Percentiles rank a stretch among this genome's conserved stretches.
phyloP scores from a whole-genome alignment of 805 yeast species.

The Starmera dryadoides region DNA sequence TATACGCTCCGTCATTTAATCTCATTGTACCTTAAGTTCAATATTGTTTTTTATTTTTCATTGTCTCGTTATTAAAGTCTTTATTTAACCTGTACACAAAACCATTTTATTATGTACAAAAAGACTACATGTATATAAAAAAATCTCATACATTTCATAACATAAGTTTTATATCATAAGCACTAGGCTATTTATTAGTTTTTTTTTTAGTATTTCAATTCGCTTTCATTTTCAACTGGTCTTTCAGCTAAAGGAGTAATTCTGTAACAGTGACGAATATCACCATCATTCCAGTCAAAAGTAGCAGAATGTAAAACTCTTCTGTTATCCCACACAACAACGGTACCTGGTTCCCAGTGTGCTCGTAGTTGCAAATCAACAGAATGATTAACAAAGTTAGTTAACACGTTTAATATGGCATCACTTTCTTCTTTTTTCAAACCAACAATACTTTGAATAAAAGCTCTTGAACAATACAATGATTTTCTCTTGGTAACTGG shows the following conservation, averaged over 20 bases:
- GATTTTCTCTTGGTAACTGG: constrained; percentile 63
- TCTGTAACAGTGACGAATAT: constrained; percentile 65
- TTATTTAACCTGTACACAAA: too few relatives aligned
- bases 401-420: constrained; percentile 48
- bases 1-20: neutral
- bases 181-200: too few relatives aligned
- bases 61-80: too few relatives aligned
- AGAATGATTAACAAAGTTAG: constrained; percentile 41
- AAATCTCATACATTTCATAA: too few relatives aligned
- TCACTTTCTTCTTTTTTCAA: constrained; percentile 68
- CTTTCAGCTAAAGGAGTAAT: constrained; percentile 69
- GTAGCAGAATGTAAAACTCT: constrained; percentile 62
- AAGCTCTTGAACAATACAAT: constrained; percentile 50
- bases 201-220: constrained; percentile 17
- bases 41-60: too few relatives aligned
- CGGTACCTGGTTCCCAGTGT: constrained; percentile 61
- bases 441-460: constrained; percentile 62
- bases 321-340: constrained; percentile 78
- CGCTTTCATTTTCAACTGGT: constrained; percentile 47
- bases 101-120: too few relatives aligned
- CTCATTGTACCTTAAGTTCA: neutral
- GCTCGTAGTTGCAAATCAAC: constrained; percentile 68
- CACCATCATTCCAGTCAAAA: constrained; percentile 63
- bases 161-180: too few relatives aligned
- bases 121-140: too few relatives aligned